These are phyloP conservation scores for Saccharomycopsis selenospora DNA, from an alignment of 805 yeast genomes.

Conservation along the genomic window DNA sequence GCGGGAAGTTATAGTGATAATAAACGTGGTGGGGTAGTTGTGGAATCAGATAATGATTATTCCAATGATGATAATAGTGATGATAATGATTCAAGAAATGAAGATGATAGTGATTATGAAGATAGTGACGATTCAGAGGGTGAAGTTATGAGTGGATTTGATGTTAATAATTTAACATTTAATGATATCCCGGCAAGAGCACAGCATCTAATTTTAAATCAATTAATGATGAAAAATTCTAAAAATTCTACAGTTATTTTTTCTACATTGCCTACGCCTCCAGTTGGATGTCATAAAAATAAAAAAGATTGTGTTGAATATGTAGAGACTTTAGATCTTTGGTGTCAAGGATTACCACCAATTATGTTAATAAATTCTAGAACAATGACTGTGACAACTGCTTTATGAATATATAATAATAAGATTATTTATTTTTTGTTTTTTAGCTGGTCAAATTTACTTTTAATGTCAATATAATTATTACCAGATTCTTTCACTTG, in stretches of 20 bases:
- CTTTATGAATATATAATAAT: slow-evolving; percentile 39
- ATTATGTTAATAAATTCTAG: slow-evolving; percentile 78
- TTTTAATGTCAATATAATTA: background rate
- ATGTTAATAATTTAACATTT: slow-evolving; percentile 44
- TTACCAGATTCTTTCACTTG: background rate
- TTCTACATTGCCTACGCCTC: slow-evolving; percentile 86
- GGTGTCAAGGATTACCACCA: slow-evolving; percentile 83
- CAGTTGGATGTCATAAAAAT: slow-evolving; percentile 69
- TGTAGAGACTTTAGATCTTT: slow-evolving; percentile 64
- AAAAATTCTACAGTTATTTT: slow-evolving; percentile 65
- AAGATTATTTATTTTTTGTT: background rate
- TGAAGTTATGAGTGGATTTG: slow-evolving; percentile 24
- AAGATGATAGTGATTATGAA: slow-evolving; percentile 21
- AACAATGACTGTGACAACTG: slow-evolving; percentile 94
- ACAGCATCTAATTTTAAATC: slow-evolving; percentile 83
- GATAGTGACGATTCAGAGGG: slow-evolving; percentile 25
- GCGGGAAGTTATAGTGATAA: background rate
- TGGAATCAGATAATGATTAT: background rate
- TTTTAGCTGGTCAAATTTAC: background rate
- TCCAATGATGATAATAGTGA: background rate
- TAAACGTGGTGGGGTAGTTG: background rate
- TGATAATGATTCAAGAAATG: slow-evolving; percentile 20
- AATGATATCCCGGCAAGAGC: slow-evolving; percentile 88
- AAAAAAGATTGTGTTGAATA: slow-evolving; percentile 67
- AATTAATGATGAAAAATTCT: slow-evolving; percentile 66